Base-by-base conservation (phyloP, 306 rosid genomes). In the Vicia villosa region DNA sequence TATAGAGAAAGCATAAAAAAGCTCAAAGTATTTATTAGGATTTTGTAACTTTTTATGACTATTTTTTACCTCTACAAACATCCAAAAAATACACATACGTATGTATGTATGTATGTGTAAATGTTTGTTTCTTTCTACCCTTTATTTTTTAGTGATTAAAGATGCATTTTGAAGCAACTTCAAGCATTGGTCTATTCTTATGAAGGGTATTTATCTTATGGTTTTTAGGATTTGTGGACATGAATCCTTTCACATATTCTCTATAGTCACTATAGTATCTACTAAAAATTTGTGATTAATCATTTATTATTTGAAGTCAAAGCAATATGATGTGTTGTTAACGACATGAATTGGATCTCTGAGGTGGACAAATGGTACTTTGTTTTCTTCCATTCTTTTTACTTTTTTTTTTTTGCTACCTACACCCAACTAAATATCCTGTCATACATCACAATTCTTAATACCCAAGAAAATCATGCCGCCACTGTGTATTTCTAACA, bases 251-350 rank as follows among this genome's bases (percentile, higher is more conserved):
- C 32, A 63, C 60, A 65, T 68, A 54, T 49, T 50, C 22, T 56
- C 70, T 47, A 36, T 37, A 66, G 59, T 68, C 57, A 49, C 13
- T 8, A 12, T 52, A 43, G 61, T 66, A 46, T 60, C 37, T 65
- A 56, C 74, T 62, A 28, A 58, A n/a, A n/a, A 62, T 16, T 60
- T 73, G 76, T 66, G 71, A 84, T 79, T 77, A 79, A 82, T 86
- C 58, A 86, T 82, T 66, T 69, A 60, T 67, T 69, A 73, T 63
- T 74, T 83, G 80, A 76, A 73, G 80, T 79, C 83, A 78, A 73
- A 58, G 63, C 65, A 78, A 82, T 63, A 86, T 84, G 83, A 87
- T 80, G 84, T 73, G 47, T 50, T 71, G 32, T 60, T 87, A 82
- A 80, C 83, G 80, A 74, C 79, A 78, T 87, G 55, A 78, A 40